Percentiles rank a stretch among this genome's conserved stretches.
phyloP scores from a whole-genome alignment of 805 yeast genomes.

The Priceomyces melissophilus region DNA sequence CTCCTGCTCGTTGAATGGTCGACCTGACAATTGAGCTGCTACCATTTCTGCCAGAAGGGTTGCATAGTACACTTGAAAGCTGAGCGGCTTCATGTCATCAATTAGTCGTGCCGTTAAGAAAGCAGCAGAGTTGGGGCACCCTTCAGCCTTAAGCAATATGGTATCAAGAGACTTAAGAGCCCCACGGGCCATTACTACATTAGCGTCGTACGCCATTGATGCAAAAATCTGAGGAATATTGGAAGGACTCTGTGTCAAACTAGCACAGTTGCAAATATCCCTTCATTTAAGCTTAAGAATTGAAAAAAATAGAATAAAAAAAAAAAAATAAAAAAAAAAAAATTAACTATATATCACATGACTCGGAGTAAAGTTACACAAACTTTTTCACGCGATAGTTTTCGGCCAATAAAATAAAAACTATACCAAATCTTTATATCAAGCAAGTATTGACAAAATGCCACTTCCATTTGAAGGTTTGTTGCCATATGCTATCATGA shows the following conservation, averaged over 20 bases:
- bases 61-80: constrained; percentile 5
- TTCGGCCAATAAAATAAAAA: too few relatives aligned
- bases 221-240: background rate
- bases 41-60: constrained; percentile 2
- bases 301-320: too few relatives aligned
- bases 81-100: constrained; percentile 6
- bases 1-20: constrained; percentile 2
- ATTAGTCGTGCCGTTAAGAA: constrained; percentile 4
- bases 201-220: constrained; percentile 4
- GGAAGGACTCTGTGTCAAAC: too few relatives aligned
- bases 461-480: constrained; percentile 49
- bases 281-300: too few relatives aligned
- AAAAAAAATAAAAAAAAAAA: too few relatives aligned
- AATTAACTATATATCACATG: too few relatives aligned
- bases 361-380: too few relatives aligned
- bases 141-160: constrained; percentile 2
- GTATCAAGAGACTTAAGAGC: constrained; percentile 5
- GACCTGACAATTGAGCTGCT: constrained; percentile 3
- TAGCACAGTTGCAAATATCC: too few relatives aligned
- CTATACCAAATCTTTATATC: background rate
- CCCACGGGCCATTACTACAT: constrained; percentile 5
- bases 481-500: constrained; percentile 44
- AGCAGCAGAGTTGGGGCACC: background rate
- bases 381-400: too few relatives aligned
- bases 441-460: constrained; percentile 19